phyloP scores from a whole-genome alignment of 108 stramenopile species.

The Craspedostauros australis region DNA sequence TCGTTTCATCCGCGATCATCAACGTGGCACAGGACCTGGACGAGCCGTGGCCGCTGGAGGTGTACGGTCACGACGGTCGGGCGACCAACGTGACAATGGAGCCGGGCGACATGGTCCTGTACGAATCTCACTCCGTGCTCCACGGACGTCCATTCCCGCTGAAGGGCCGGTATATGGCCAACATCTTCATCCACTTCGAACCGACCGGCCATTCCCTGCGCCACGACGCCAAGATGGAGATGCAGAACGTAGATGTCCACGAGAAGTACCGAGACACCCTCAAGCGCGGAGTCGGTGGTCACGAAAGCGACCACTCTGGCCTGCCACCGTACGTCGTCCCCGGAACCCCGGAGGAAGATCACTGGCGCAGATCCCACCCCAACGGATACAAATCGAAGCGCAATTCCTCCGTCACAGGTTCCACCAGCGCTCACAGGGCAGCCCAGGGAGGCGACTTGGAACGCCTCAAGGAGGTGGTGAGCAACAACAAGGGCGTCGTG shows the following conservation, averaged over 20 bases:
- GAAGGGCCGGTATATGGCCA: conserved; percentile 70
- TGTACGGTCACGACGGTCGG: conserved; percentile 78
- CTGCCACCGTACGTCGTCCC: conserved; percentile 64
- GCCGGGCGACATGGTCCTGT: conserved; percentile 83
- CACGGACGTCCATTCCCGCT: conserved; percentile 89
- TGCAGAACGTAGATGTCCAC: conserved; percentile 33
- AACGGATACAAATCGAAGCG: conserved; percentile 8
- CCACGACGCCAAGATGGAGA: conserved; percentile 51
- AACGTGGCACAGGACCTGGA: conserved; percentile 83
- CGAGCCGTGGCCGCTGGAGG: conserved; percentile 85
- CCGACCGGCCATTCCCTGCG: conserved; percentile 67
- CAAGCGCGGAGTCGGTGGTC: conserved; percentile 39
- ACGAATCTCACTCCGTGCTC: conserved; percentile 80
- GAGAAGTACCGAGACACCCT: conserved; percentile 43
- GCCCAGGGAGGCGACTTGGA: conserved; percentile 66
- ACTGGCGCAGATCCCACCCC: conserved; percentile 55
- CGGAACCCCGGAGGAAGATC: conserved; percentile 55
- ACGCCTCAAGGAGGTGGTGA: conserved; percentile 29
- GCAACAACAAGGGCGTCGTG: conserved; percentile 44
- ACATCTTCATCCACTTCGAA: conserved; percentile 51
- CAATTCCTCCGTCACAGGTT: conserved; percentile 47
- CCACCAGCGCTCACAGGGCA: conserved; percentile 54
- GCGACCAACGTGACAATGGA: conserved; percentile 90
- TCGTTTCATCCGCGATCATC: conserved; percentile 84
- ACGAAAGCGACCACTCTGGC: conserved; percentile 51